Base-by-base conservation (phyloP, 441 rosid species). In the Pelargonium australe region DNA sequence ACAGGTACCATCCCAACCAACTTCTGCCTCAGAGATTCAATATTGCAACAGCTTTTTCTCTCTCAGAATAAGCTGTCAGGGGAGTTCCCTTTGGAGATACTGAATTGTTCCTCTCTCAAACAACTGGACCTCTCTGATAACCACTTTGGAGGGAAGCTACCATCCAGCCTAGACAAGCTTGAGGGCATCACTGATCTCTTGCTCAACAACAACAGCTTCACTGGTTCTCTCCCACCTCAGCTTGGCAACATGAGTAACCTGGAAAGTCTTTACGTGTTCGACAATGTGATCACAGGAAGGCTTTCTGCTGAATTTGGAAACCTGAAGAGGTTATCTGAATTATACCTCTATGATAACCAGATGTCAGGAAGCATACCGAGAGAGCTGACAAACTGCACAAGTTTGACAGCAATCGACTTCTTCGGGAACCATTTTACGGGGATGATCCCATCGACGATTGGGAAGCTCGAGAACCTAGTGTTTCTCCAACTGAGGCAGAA, bases 401-500 rank as follows among this genome's bases (percentile, higher is more conserved):
- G 82, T 71, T 76, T 94, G 68, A 86, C 80, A 28, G 75, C 11
- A 60, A 68, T 94, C 16, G 99, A 94, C 80, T 81, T 88, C 75
- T 91, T 78, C 17, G 91, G 95, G 4, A 94, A 94, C 78, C 86
- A 79, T 62, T 83, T 94, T 40, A 72, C 78, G 2, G 99, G 99
- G 28, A 73, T 83, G 37, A 87, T 94, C 74, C 95, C 97, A 69
- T 76, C 80, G 17, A 83, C 85, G 0, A 83, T 94, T 4, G 99
- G 97, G 53, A 83, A 83, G 71, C 87, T 94, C 5, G 81, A 79
- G 76, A 79, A 87, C 61, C 87, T 94, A 9, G 81, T 79, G 64
- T 58, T 83, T 64, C 93, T 94, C 77, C 96, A 94, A 19, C 73
- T 91, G 79, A 87, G 99, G 80, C 89, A 89, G 87, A 94, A 94